phyloP scores from a whole-genome alignment of 1,284 basidiomycete genomes.

The Papiliotrema fonsecae region DNA sequence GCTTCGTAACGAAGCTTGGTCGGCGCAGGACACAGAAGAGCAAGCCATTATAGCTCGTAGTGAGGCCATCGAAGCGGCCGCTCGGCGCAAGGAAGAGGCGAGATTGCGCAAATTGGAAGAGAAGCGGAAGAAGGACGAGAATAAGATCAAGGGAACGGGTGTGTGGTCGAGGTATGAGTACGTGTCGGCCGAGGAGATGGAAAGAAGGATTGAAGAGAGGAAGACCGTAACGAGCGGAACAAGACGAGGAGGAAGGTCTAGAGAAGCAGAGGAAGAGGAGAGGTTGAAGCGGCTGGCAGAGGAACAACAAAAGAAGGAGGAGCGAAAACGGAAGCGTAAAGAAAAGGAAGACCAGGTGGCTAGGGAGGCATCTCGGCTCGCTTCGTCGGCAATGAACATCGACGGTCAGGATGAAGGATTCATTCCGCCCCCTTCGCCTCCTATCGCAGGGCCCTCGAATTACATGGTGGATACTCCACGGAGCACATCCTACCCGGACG shows the following conservation, averaged over 20 bases:
- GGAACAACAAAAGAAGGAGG: slow-evolving; percentile 6
- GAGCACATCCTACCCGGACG: too few relatives aligned
- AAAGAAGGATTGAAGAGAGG: slow-evolving; percentile 19
- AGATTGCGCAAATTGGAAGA: slow-evolving; percentile 17
- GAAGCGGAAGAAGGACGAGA: slow-evolving; percentile 24
- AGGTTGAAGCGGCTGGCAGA: slow-evolving; percentile 12
- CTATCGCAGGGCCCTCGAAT: too few relatives aligned
- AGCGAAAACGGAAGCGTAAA: background rate
- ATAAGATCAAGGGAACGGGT: slow-evolving; percentile 33
- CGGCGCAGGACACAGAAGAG: slow-evolving; percentile 15
- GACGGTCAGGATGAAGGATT: too few relatives aligned
- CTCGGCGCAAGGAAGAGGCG: slow-evolving; percentile 15
- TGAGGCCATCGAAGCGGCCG: slow-evolving; percentile 7
- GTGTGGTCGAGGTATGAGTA: slow-evolving; percentile 37
- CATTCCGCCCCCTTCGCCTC: too few relatives aligned
- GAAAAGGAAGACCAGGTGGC: slow-evolving; percentile 5
- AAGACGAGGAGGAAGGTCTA: slow-evolving; percentile 27
- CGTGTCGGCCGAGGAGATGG: slow-evolving; percentile 25
- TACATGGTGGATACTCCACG: too few relatives aligned
- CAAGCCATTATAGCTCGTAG: slow-evolving; percentile 7
- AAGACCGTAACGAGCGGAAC: slow-evolving; percentile 31
- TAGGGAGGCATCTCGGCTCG: too few relatives aligned
- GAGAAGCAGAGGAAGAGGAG: slow-evolving; percentile 14
- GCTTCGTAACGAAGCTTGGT: slow-evolving; percentile 27
- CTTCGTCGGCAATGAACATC: too few relatives aligned